phyloP scores from a whole-genome alignment of 2,329 filamentous ascomycete species.

The Furcasterigmium sp. region DNA sequence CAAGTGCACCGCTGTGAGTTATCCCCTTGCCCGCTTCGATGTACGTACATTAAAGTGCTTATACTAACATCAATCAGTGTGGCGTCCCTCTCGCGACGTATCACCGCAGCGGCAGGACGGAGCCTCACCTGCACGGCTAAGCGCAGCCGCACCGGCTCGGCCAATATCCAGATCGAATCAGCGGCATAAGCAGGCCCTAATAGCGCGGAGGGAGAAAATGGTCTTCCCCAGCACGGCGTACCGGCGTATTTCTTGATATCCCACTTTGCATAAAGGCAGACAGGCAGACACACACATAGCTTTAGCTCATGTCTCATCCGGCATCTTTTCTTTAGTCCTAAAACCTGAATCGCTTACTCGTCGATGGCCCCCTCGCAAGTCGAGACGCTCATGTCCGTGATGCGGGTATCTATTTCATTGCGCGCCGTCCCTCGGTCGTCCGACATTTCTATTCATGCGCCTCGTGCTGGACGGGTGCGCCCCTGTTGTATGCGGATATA shows the following conservation, averaged over 20 bases:
- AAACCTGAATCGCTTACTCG: neutral
- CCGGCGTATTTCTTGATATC: neutral
- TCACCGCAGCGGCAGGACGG: conserved; percentile 17
- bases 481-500: too few species aligned
- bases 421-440: conserved; percentile 6
- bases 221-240: neutral
- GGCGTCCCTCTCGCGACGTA: conserved; percentile 17
- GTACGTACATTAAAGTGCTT: too few species aligned
- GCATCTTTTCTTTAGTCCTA: too few species aligned
- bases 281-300: too few species aligned
- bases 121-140: conserved; percentile 13
- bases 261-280: too few species aligned
- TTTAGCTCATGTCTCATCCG: too few species aligned
- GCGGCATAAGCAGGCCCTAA: too few species aligned
- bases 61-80: conserved; percentile 14
- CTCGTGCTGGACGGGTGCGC: too few species aligned
- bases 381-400: neutral
- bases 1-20: conserved; percentile 14
- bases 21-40: neutral
- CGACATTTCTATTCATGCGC: neutral
- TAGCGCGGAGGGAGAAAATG: neutral
- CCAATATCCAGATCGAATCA: too few species aligned
- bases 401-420: conserved; percentile 13
- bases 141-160: neutral
- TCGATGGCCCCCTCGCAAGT: conserved; percentile 7